These are phyloP conservation scores for Eragrostis tef DNA, from an alignment of 202 grass and related monocot species.

Conservation along the genomic window DNA sequence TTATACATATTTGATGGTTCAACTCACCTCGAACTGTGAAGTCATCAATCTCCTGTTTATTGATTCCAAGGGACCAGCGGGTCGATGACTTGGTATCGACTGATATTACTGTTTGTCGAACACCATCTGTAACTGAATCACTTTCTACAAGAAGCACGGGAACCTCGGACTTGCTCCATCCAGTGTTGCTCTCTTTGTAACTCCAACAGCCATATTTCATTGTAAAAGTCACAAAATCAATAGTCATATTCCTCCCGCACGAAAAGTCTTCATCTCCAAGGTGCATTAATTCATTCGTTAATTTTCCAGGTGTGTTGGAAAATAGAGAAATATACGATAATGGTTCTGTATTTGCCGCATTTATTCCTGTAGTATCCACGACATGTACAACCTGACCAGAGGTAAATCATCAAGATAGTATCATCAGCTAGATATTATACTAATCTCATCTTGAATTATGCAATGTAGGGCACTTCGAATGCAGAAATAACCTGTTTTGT, in stretches of 20 bases:
- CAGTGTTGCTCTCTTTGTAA: conserved; percentile 61
- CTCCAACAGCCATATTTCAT: conserved; percentile 89
- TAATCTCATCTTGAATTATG: background rate
- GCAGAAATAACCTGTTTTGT: too few relatives aligned
- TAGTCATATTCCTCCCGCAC: conserved; percentile 68
- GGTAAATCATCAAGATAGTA: conserved; percentile 35
- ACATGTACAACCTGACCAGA: conserved; percentile 90
- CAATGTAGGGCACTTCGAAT: too few relatives aligned
- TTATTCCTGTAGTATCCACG: conserved; percentile 67
- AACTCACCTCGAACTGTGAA: conserved; percentile 72
- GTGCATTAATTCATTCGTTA: conserved; percentile 67
- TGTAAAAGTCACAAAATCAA: conserved; percentile 83
- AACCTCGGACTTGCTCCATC: conserved; percentile 80
- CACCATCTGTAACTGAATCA: conserved; percentile 55
- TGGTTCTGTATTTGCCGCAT: conserved; percentile 57
- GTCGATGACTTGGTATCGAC: conserved; percentile 79
- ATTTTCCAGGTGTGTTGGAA: conserved; percentile 82
- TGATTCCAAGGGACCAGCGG: conserved; percentile 83
- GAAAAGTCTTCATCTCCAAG: conserved; percentile 75
- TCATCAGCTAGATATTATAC: background rate
- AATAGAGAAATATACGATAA: conserved; percentile 83
- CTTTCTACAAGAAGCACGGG: conserved; percentile 76
- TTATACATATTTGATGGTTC: conserved; percentile 30
- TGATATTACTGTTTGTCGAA: conserved; percentile 63
- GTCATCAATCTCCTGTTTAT: conserved; percentile 74